These are phyloP conservation scores for Metschnikowia rubicola DNA, from an alignment of 805 yeast species.

Conservation along the genomic window DNA sequence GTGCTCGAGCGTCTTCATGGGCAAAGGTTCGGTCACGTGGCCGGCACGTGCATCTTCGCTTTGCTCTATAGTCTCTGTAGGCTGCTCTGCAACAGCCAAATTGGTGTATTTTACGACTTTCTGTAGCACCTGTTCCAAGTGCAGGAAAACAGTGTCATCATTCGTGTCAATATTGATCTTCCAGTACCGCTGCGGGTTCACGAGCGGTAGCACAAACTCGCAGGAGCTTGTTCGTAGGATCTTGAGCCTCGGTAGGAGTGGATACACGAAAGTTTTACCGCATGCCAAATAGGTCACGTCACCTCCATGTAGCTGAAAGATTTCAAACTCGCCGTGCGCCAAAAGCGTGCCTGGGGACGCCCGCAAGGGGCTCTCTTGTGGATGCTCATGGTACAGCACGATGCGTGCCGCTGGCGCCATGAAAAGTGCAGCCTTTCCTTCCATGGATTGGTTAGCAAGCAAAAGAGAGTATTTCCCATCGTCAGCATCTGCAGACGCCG, in stretches of 20 bases:
- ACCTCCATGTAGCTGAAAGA: slow-evolving; percentile 56
- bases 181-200: slow-evolving; percentile 79
- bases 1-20: not conserved
- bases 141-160: slow-evolving; percentile 23
- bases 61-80: not conserved
- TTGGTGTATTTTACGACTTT: slow-evolving; percentile 42
- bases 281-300: slow-evolving; percentile 61
- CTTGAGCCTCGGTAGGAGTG: slow-evolving; percentile 63
- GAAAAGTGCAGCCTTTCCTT: slow-evolving; percentile 37
- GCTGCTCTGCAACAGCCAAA: slow-evolving; percentile 19
- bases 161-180: slow-evolving; percentile 39
- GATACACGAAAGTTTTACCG: slow-evolving; percentile 66
- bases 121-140: slow-evolving; percentile 37
- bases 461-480: slow-evolving; percentile 12
- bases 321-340: slow-evolving; percentile 58
- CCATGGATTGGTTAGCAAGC: slow-evolving; percentile 24
- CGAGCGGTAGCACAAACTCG: slow-evolving; percentile 60
- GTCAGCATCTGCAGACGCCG: slow-evolving; percentile 3
- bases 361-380: slow-evolving; percentile 16
- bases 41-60: slow-evolving; percentile 8
- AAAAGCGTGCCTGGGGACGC: slow-evolving; percentile 42
- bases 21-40: slow-evolving; percentile 3
- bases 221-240: slow-evolving; percentile 47
- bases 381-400: slow-evolving; percentile 35
- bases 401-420: slow-evolving; percentile 30